Evolutionary conservation across 1,139 yeast species (phyloP).

Genomic region (Hyphopichia burtonii): DNA sequence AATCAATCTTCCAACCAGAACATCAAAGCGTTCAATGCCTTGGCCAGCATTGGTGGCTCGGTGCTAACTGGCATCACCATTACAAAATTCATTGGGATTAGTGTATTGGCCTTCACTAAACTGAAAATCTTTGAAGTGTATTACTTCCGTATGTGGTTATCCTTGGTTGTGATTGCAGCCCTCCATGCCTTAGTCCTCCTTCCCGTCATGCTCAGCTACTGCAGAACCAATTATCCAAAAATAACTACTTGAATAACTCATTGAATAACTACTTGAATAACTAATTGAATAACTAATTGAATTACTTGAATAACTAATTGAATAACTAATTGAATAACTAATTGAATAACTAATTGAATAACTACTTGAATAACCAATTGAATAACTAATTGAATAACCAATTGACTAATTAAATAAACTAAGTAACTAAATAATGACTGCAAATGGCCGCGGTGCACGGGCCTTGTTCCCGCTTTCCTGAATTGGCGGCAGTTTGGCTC

Average conservation of each 20-base stretch:
- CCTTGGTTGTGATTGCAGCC: conserved; percentile 73
- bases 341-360: too few relatives aligned
- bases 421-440: too few relatives aligned
- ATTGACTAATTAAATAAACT: too few relatives aligned
- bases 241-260: too few relatives aligned
- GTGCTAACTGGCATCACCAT: conserved; percentile 87
- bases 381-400: too few relatives aligned
- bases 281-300: too few relatives aligned
- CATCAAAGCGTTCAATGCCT: conserved; percentile 51
- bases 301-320: too few relatives aligned
- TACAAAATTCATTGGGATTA: conserved; percentile 85
- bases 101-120: conserved; percentile 79
- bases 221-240: too few relatives aligned
- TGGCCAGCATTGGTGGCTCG: conserved; percentile 78
- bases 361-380: too few relatives aligned
- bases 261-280: too few relatives aligned
- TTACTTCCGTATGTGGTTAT: conserved; percentile 95
- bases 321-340: too few relatives aligned
- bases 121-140: conserved; percentile 88
- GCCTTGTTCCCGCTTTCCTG: not conserved
- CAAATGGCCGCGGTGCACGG: not conserved
- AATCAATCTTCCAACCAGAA: conserved; percentile 17
- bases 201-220: conserved; percentile 67
- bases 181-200: conserved; percentile 74
- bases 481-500: not conserved